Base-by-base conservation (phyloP, 1,284 basidiomycete genomes). In the Apiotrichum laibachii region DNA sequence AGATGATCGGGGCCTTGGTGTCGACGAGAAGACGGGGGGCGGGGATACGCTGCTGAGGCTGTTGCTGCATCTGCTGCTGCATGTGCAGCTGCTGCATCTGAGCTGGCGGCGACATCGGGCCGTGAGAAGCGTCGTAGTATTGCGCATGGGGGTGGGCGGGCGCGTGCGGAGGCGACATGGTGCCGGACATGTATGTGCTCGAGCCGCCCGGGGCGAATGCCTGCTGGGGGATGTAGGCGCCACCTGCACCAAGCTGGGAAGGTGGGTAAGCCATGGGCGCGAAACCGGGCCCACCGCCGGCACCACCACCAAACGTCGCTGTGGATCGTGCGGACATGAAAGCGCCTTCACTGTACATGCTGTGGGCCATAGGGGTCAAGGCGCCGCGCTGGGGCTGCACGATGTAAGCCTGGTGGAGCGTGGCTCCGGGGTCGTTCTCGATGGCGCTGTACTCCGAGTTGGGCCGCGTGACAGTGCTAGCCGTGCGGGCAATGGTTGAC, bases 401-500 rank as follows among this genome's bases (percentile, higher is more conserved):
- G 34, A 15, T 26, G 22, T 13, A 18, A 15, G 46, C 46, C 46
- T 50, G 26, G 37, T n/a, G 10, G 26, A n/a, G 33, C 0, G 56
- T 62, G 5, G 60, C 54, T 12, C 61, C 59, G 2, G 63, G 59
- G 43, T 61, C 63, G 53, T 57, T 48, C 39, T 61, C 59, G 43
- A 65, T 49, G 6, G 39, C 19, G 51, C 56, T 50, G 56, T 62
- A 65, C 48, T 65, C 63, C 4, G 63, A 65, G 47, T 65, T 65
- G 1, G 60, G 60, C 8, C 58, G 39, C 16, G 59, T 59, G 35
- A 60, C 50, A 7, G 69, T 72, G 19, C 66, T 68, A 21, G 71
- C 48, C 5, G 72, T 73, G n/a, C 70, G 61, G 5, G 69, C 68
- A 35, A 70, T 65, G 4, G 60, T 65, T 5, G 61, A 65, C 18